Conservation (phyloP, 768 basidiomycete genomes). For the Calocybe indica region DNA sequence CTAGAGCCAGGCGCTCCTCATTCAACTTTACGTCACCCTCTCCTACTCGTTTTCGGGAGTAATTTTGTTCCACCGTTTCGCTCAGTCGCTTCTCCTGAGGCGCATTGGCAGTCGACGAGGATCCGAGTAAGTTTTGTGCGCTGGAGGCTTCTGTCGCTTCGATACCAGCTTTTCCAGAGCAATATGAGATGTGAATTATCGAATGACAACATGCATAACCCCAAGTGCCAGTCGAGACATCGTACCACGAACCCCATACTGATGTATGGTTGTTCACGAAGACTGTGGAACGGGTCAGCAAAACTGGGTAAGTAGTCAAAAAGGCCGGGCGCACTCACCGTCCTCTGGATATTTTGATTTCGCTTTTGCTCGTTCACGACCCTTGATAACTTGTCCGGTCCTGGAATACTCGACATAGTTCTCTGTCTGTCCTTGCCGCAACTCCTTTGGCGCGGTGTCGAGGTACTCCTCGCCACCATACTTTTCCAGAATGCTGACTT, state of each 20-base stretch:
- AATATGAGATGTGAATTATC: conserved; percentile 79
- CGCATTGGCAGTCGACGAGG: conserved; percentile 28
- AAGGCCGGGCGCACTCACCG: conserved; percentile 45
- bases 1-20: conserved; percentile 59
- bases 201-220: conserved; percentile 97
- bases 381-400: conserved; percentile 86
- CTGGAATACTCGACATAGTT: conserved; percentile 96
- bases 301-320: conserved; percentile 4
- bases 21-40: conserved; percentile 80
- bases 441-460: conserved; percentile 82
- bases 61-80: conserved; percentile 54
- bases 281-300: conserved; percentile 37
- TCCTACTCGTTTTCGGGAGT: conserved; percentile 72
- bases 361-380: conserved; percentile 81
- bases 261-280: conserved; percentile 88
- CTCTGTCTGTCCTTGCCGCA: conserved; percentile 94
- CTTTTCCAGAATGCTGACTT: conserved; percentile 83
- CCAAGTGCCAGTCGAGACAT: conserved; percentile 65
- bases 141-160: conserved; percentile 72
- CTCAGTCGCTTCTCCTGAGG: conserved; percentile 14
- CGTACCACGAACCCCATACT: conserved; percentile 99
- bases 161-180: conserved; percentile 82
- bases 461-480: conserved; percentile 96
- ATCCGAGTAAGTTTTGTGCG: conserved; percentile 55
- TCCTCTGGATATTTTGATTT: conserved; percentile 96